phyloP scores from a whole-genome alignment of 23 red algal genomes.

The Gracilaria caudata region DNA sequence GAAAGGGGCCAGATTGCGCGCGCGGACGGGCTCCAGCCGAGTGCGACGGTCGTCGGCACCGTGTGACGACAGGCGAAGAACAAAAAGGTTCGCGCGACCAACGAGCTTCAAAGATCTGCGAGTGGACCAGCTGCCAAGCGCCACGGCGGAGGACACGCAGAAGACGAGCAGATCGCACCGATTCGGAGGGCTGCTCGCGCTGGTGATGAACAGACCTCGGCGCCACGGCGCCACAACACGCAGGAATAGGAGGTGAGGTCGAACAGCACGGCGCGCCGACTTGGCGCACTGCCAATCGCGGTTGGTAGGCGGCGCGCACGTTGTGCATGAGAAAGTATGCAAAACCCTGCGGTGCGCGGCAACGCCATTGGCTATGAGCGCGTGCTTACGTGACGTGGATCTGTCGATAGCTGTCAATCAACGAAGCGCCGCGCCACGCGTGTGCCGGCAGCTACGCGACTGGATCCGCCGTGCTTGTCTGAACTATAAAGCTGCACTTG shows the following conservation, averaged over 20 bases:
- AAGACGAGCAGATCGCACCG: background rate
- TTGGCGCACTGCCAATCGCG: background rate
- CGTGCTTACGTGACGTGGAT: background rate
- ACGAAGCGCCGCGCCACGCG: background rate
- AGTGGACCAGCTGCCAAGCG: background rate
- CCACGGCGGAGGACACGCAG: background rate
- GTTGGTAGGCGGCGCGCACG: too few relatives aligned
- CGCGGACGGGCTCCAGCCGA: background rate
- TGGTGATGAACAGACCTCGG: background rate
- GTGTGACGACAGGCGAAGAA: background rate
- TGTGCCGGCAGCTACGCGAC: too few relatives aligned
- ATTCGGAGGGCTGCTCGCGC: conserved; percentile 5
- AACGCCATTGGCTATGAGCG: background rate
- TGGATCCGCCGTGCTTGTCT: too few relatives aligned
- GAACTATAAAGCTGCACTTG: too few relatives aligned
- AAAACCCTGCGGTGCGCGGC: too few relatives aligned
- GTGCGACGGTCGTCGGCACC: conserved; percentile 13
- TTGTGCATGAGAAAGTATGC: too few relatives aligned
- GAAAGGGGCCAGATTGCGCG: background rate
- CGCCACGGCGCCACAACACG: background rate
- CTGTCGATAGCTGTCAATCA: background rate
- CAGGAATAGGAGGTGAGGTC: background rate
- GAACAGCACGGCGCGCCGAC: background rate
- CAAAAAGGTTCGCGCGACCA: conserved; percentile 2
- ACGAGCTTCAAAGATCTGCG: conserved; percentile 30